Percentiles rank a stretch among this genome's conserved stretches.
These are phyloP conservation scores for Kernera saxatilis DNA, from an alignment of 345 rosid genomes.

Conservation along the genomic window DNA sequence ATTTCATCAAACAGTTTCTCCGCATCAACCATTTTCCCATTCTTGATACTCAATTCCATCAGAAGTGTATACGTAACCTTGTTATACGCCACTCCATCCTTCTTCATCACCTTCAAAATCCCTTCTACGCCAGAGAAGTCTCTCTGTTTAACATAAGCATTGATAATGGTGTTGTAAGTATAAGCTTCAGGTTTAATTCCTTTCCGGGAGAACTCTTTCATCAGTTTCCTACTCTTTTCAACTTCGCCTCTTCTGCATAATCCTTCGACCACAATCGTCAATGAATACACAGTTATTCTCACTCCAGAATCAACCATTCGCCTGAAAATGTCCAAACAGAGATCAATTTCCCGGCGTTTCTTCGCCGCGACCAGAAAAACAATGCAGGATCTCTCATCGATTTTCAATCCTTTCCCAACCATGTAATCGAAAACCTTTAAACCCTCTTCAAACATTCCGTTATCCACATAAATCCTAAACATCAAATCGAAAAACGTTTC, in stretches of 20 bases:
- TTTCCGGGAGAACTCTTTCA: constrained; percentile 38
- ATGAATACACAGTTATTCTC: constrained; percentile 50
- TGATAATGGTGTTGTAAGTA: constrained; percentile 66
- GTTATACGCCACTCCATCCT: constrained; percentile 42
- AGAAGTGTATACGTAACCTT: constrained; percentile 59
- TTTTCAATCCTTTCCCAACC: constrained; percentile 40
- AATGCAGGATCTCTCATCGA: constrained; percentile 74
- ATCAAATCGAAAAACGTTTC: constrained; percentile 52
- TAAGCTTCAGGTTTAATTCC: constrained; percentile 58
- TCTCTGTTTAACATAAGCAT: constrained; percentile 47
- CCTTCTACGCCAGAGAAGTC: constrained; percentile 44
- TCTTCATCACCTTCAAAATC: constrained; percentile 61
- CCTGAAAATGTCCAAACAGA: constrained; percentile 46
- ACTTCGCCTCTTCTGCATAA: constrained; percentile 61
- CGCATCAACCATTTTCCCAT: constrained; percentile 43
- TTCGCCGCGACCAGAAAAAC: constrained; percentile 62
- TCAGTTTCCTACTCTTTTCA: constrained; percentile 45
- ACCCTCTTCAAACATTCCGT: constrained; percentile 53
- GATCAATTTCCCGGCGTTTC: constrained; percentile 41
- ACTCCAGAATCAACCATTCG: constrained; percentile 51
- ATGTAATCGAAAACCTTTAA: constrained; percentile 51
- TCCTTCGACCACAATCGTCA: constrained; percentile 60
- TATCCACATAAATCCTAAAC: constrained; percentile 67
- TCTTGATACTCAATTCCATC: constrained; percentile 37
- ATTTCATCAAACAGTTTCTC: constrained; percentile 73